These are phyloP conservation scores for Aspergillus glaucus DNA, from an alignment of 2,329 filamentous ascomycete genomes.

Conservation along the genomic window DNA sequence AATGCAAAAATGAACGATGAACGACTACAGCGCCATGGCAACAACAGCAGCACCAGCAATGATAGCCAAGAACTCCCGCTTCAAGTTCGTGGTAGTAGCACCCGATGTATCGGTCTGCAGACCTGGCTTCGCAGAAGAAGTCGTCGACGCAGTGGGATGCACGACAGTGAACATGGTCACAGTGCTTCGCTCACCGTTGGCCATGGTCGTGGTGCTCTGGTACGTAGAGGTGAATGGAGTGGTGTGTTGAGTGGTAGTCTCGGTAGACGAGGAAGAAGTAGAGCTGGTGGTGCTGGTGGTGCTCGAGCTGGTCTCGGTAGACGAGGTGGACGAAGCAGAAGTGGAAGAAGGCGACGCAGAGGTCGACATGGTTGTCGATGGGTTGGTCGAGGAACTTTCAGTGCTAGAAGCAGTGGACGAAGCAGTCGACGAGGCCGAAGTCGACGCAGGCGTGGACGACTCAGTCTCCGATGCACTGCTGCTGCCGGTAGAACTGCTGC, in stretches of 20 bases:
- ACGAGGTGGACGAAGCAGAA: slow-evolving; percentile 11
- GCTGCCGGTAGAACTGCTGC: background rate
- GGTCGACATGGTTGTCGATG: slow-evolving; percentile 19
- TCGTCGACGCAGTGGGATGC: slow-evolving; percentile 26
- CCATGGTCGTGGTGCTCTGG: slow-evolving; percentile 35
- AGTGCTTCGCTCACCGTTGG: slow-evolving; percentile 38
- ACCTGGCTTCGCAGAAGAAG: slow-evolving; percentile 24
- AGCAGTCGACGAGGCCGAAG: slow-evolving; percentile 3
- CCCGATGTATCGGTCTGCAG: slow-evolving; percentile 35
- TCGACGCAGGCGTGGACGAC: slow-evolving; percentile 1
- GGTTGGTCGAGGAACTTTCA: background rate
- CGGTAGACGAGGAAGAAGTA: slow-evolving; percentile 13
- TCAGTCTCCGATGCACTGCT: background rate
- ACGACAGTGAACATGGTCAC: slow-evolving; percentile 42
- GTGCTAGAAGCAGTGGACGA: slow-evolving; percentile 3
- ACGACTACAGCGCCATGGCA: slow-evolving; percentile 31
- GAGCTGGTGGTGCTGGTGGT: slow-evolving; percentile 8
- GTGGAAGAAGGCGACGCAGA: slow-evolving; percentile 3
- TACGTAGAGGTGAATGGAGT: slow-evolving; percentile 34
- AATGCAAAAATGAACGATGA: background rate
- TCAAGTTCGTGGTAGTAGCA: slow-evolving; percentile 21
- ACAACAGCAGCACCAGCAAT: slow-evolving; percentile 37
- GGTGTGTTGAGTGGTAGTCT: slow-evolving; percentile 14
- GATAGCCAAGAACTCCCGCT: slow-evolving; percentile 32
- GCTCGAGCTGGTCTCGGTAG: slow-evolving; percentile 12